Percentiles rank a stretch among this genome's conserved stretches.
phyloP scores from a whole-genome alignment of 805 yeast species.

The Saccharomyces kudriavzevii region DNA sequence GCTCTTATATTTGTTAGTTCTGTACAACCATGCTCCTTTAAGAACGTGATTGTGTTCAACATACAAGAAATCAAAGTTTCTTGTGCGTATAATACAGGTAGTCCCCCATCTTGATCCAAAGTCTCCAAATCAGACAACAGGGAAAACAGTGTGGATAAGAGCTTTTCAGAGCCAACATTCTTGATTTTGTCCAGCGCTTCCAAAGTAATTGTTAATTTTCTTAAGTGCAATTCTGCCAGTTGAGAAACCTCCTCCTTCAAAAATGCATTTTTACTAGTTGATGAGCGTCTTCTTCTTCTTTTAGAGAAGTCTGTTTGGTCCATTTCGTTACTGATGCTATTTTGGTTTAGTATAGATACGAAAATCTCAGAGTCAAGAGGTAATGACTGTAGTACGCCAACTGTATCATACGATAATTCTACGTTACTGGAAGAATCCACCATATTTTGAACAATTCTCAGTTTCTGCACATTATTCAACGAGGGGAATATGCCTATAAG shows the following conservation, averaged over 20 bases:
- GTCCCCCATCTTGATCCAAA: slow-evolving; percentile 80
- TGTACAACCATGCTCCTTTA: slow-evolving; percentile 38
- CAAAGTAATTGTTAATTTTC: slow-evolving; percentile 66
- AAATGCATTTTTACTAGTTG: slow-evolving; percentile 68
- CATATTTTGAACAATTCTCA: slow-evolving; percentile 49
- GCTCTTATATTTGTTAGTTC: slow-evolving; percentile 71
- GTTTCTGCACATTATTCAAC: slow-evolving; percentile 50
- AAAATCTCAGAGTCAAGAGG: slow-evolving; percentile 50
- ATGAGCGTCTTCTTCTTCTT: slow-evolving; percentile 70
- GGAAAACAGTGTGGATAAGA: slow-evolving; percentile 48
- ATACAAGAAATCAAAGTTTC: slow-evolving; percentile 85
- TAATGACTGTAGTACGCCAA: slow-evolving; percentile 46
- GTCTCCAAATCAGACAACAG: slow-evolving; percentile 70
- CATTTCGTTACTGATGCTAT: slow-evolving; percentile 44
- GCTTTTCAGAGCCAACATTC: slow-evolving; percentile 33
- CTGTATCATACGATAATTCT: slow-evolving; percentile 42
- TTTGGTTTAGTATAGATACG: slow-evolving; percentile 48
- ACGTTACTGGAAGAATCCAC: slow-evolving; percentile 45
- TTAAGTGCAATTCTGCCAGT: slow-evolving; percentile 71
- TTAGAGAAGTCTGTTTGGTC: slow-evolving; percentile 45
- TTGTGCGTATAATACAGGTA: slow-evolving; percentile 86
- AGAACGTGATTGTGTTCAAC: slow-evolving; percentile 53
- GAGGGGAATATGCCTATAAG: slow-evolving; percentile 47
- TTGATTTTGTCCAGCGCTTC: slow-evolving; percentile 60
- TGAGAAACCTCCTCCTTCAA: slow-evolving; percentile 59